Conservation (phyloP, 2,329 filamentous ascomycete genomes). For the Atkinsonella hypoxylon region DNA sequence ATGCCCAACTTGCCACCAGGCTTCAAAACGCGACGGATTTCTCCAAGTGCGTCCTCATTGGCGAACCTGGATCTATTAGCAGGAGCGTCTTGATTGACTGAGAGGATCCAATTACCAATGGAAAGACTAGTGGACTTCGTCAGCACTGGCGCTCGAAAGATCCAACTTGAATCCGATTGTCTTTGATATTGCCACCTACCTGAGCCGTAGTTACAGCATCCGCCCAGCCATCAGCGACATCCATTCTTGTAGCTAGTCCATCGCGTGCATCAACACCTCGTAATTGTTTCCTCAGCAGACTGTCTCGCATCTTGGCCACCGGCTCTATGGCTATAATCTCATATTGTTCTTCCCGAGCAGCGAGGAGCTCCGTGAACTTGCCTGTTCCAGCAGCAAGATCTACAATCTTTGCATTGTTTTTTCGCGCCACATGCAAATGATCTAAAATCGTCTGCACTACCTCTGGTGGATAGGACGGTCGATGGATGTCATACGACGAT, state of each 20-base stretch:
- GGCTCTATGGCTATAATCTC: constrained; percentile 52
- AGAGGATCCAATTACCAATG: constrained; percentile 36
- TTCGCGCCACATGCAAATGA: constrained; percentile 37
- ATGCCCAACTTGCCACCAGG: constrained; percentile 49
- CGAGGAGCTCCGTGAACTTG: constrained; percentile 55
- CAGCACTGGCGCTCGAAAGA: too few species aligned
- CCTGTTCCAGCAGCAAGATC: constrained; percentile 60
- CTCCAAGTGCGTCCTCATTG: constrained; percentile 45
- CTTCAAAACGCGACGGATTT: constrained; percentile 55
- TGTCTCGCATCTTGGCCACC: constrained; percentile 50
- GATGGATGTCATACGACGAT: constrained; percentile 51
- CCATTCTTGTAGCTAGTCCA: constrained; percentile 47
- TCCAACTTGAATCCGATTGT: too few species aligned
- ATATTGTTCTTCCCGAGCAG: constrained; percentile 45
- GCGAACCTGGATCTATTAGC: constrained; percentile 46
- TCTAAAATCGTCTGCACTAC: constrained; percentile 47
- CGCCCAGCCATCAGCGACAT: constrained; percentile 42
- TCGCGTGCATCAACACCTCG: constrained; percentile 39
- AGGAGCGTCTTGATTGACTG: background rate
- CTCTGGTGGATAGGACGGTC: constrained; percentile 52
- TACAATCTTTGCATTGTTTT: constrained; percentile 37
- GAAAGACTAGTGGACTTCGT: constrained; percentile 25
- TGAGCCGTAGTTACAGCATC: constrained; percentile 42
- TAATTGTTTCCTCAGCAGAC: constrained; percentile 47
- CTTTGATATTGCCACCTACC: background rate